phyloP scores from a whole-genome alignment of 192 early-diverging fungal species.

The Funneliformis geosporum region DNA sequence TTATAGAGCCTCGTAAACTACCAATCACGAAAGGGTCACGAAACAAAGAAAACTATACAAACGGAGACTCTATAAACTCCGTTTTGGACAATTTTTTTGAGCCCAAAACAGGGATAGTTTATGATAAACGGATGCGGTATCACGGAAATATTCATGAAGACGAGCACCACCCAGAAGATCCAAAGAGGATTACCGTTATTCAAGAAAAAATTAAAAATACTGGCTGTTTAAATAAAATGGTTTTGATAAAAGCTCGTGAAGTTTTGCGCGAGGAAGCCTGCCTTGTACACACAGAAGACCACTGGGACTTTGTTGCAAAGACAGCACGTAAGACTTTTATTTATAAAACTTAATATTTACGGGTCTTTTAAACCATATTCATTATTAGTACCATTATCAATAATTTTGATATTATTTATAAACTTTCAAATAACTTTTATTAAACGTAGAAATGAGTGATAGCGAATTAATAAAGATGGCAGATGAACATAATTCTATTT shows the following conservation, averaged over 20 bases:
- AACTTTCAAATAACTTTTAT: not conserved
- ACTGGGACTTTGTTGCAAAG: constrained; percentile 47
- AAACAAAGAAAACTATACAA: constrained; percentile 1
- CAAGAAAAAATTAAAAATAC: constrained; percentile 52
- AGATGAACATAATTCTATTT: constrained; percentile 64
- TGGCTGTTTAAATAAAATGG: constrained; percentile 50
- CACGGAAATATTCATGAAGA: constrained; percentile 60
- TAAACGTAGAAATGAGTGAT: constrained; percentile 43
- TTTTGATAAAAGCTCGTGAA: constrained; percentile 46
- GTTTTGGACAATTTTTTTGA: not conserved
- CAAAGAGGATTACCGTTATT: constrained; percentile 70
- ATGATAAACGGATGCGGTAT: constrained; percentile 65
- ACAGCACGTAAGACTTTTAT: constrained; percentile 52
- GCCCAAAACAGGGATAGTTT: constrained; percentile 52
- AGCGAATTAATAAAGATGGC: constrained; percentile 50
- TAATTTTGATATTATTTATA: not conserved
- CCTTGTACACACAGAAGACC: constrained; percentile 54
- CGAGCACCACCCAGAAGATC: constrained; percentile 75
- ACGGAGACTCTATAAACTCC: not conserved
- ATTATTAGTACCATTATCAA: not conserved
- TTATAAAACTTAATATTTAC: too few relatives aligned
- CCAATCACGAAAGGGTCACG: not conserved
- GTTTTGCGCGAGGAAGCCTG: constrained; percentile 52
- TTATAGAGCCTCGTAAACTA: constrained; percentile 13
- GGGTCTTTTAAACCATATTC: not conserved